Percentiles rank a stretch among this genome's conserved stretches.
phyloP scores from a whole-genome alignment of 2,329 filamentous ascomycete genomes.

The Domatiomyces catenatus region DNA sequence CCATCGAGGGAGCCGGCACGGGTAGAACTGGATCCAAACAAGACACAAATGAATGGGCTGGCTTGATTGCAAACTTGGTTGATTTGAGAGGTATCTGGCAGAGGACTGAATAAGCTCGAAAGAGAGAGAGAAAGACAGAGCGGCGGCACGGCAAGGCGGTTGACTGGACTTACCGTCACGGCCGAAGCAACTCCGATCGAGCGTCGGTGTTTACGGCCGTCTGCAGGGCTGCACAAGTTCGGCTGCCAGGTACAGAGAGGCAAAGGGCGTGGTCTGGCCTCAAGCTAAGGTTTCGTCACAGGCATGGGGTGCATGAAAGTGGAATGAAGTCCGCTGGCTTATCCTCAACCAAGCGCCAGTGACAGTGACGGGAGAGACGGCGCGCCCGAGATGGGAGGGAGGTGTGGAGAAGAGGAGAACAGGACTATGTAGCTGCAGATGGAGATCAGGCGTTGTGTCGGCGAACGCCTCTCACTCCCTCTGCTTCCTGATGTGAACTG shows the following conservation, averaged over 20 bases:
- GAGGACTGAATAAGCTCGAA: neutral
- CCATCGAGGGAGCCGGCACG: neutral
- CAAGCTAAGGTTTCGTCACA: neutral
- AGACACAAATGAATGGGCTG: neutral
- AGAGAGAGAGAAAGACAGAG: neutral
- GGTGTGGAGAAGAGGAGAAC: neutral
- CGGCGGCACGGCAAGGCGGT: neutral
- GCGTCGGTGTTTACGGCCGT: neutral
- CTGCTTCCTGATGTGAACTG: neutral
- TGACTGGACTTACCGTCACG: neutral
- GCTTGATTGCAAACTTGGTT: neutral
- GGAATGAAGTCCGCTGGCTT: neutral
- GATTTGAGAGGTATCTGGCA: neutral
- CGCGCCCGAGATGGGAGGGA: neutral
- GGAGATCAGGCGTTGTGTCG: neutral
- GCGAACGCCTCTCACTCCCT: neutral
- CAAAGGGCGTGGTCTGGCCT: neutral
- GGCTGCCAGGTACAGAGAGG: neutral
- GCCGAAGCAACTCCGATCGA: neutral
- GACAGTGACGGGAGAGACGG: too few relatives aligned
- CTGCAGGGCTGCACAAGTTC: neutral
- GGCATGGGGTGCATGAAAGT: neutral
- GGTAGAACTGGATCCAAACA: neutral
- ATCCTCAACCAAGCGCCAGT: neutral
- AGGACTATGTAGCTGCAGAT: neutral